Base-by-base conservation (phyloP, 108 stramenopile species). In the Cylindrotheca closterium region DNA sequence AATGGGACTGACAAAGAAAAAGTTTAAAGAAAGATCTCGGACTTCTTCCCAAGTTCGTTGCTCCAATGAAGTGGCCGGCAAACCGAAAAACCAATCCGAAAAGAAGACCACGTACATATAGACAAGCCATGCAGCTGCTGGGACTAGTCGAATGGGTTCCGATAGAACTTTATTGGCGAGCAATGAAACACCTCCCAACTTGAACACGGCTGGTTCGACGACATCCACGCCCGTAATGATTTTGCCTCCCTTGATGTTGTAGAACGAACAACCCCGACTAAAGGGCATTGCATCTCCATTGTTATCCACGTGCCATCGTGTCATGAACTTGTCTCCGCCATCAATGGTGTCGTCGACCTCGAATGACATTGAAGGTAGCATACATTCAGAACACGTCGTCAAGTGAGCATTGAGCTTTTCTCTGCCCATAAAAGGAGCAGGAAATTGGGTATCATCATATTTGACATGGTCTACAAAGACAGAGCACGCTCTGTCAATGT, bases 21-120 rank as follows among this genome's bases (percentile, higher is more conserved):
- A 92, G 59, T 96, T 96, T 26, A 93, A 58, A 31, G 80, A 80
- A 51, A 96, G 60, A 53, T 89, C 84, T 30, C 67, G 76, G 4
- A 96, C 91, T 77, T 93, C 92, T 45, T 79, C 78, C 95, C 95
- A 96, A 2, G 91, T 92, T 8, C 84, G 58, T 25, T 74, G 65
- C 53, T 96, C 92, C 26, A 90, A 62, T 19, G 80, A 70, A 12
- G 84, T 61, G 0, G 85, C 85, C 34, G 86, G 79, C 2, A 77
- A 76, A 19, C 95, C 92, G 23, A 85, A 90, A 55, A 90, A 88
- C 27, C 87, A 85, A 42, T 88, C 71, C 17, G 77, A 80, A 58
- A 96, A 81, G 66, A 91, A 93, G 3, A 93, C 79, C 19, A 92
- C 74, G 53, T 80, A 88, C 65, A 86, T 74, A 74, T 96, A 93